Percentiles rank a stretch among this genome's conserved stretches.
These are phyloP conservation scores for Ceratocystis lukuohia DNA, from an alignment of 2,329 filamentous ascomycete species.

Conservation along the genomic window DNA sequence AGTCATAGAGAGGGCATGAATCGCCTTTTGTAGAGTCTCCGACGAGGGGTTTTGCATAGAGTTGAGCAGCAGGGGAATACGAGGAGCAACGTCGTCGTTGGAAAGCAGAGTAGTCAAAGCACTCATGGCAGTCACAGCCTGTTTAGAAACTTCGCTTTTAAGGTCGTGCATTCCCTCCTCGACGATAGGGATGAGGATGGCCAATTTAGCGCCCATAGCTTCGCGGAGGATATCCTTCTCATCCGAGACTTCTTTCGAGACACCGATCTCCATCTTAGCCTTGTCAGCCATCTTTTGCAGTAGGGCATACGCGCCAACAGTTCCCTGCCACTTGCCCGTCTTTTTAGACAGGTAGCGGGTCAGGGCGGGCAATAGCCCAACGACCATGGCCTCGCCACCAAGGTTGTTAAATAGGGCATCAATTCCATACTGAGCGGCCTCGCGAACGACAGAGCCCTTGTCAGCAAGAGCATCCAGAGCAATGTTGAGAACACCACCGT, in stretches of 20 bases:
- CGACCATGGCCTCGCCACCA: constrained; percentile 67
- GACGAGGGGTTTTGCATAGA: constrained; percentile 89
- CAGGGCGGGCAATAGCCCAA: constrained; percentile 66
- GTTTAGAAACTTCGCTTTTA: constrained; percentile 77
- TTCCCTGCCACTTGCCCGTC: constrained; percentile 94
- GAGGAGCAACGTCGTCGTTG: constrained; percentile 90
- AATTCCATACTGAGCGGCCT: constrained; percentile 86
- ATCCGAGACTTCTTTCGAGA: constrained; percentile 65
- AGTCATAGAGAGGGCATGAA: constrained; percentile 89
- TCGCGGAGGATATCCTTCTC: constrained; percentile 85
- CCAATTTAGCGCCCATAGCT: constrained; percentile 77
- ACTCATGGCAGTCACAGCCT: constrained; percentile 84
- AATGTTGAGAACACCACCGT: constrained; percentile 56
- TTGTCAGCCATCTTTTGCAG: constrained; percentile 92
- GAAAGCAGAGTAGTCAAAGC: constrained; percentile 78
- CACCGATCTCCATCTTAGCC: constrained; percentile 69
- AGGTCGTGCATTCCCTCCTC: constrained; percentile 94
- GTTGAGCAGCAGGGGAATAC: constrained; percentile 83
- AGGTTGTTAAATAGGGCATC: constrained; percentile 75
- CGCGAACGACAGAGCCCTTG: constrained; percentile 76
- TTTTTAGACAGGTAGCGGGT: constrained; percentile 63
- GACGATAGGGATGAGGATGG: constrained; percentile 76
- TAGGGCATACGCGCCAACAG: constrained; percentile 70
- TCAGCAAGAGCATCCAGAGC: constrained; percentile 80
- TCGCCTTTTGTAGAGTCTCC: constrained; percentile 83